Conservation (phyloP, 2,329 filamentous ascomycete species). For the Sphaerulina vaccinii region DNA sequence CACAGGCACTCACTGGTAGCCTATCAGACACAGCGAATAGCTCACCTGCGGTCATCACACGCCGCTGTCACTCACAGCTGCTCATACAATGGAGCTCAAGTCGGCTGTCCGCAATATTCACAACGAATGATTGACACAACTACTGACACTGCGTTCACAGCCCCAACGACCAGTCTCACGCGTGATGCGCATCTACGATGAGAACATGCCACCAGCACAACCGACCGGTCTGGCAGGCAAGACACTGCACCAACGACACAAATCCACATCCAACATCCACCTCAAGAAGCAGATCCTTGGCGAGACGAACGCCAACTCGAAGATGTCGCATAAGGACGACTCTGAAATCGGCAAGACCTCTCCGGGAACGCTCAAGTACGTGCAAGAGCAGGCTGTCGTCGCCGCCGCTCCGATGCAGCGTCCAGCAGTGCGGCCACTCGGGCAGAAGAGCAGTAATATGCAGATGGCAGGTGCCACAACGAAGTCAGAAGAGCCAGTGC, state of each 20-base stretch:
- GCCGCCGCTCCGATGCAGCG: conserved; percentile 48
- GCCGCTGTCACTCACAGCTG: background rate
- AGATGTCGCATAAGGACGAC: conserved; percentile 55
- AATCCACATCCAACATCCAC: conserved; percentile 53
- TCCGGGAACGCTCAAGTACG: conserved; percentile 35
- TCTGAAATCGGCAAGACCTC: conserved; percentile 52
- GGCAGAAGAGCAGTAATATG: conserved; percentile 28
- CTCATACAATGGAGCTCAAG: background rate
- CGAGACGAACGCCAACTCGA: conserved; percentile 34
- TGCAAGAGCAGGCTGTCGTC: conserved; percentile 44
- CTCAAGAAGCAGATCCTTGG: conserved; percentile 42
- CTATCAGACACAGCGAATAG: background rate
- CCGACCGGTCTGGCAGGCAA: conserved; percentile 53
- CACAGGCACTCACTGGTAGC: background rate
- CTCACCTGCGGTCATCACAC: conserved; percentile 9
- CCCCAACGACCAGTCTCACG: conserved; percentile 63
- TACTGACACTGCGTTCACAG: conserved; percentile 48
- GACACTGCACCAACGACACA: conserved; percentile 74
- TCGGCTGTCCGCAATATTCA: conserved; percentile 4
- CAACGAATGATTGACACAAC: conserved; percentile 20
- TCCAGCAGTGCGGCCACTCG: conserved; percentile 62
- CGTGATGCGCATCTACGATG: conserved; percentile 63
- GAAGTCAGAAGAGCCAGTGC: conserved; percentile 12
- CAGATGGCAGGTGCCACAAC: conserved; percentile 19
- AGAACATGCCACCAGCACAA: conserved; percentile 57